These are phyloP conservation scores for Colletotrichum neosansevieriae DNA, from an alignment of 2,329 filamentous ascomycete species.

Conservation along the genomic window DNA sequence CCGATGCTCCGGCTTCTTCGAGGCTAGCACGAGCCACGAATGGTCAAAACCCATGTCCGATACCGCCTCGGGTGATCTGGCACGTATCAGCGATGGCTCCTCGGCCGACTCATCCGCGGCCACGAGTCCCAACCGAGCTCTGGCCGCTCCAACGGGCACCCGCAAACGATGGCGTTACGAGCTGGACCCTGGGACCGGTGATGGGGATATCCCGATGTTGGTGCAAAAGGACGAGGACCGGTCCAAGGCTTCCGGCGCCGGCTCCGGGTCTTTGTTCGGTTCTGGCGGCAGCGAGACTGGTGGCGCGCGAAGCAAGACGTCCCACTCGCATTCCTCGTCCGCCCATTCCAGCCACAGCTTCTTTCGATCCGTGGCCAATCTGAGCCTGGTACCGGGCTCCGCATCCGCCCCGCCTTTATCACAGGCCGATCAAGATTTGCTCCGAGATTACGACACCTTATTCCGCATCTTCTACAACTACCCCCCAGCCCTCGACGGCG, in stretches of 20 bases:
- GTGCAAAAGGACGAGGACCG: conserved; percentile 76
- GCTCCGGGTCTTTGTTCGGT: conserved; percentile 67
- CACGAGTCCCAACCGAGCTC: conserved; percentile 6
- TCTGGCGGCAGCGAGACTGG: conserved; percentile 41
- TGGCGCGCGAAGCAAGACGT: conserved; percentile 68
- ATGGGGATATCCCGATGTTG: conserved; percentile 87
- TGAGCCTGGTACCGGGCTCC: conserved; percentile 67
- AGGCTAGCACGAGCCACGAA: conserved; percentile 83
- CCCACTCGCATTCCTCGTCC: conserved; percentile 67
- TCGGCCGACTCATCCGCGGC: conserved; percentile 40
- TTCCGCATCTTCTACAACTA: conserved; percentile 98
- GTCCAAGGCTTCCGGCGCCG: conserved; percentile 29
- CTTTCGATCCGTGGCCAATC: conserved; percentile 89
- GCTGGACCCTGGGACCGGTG: conserved; percentile 79
- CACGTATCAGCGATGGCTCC: conserved; percentile 64
- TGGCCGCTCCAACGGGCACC: conserved; percentile 49
- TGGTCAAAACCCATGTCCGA: conserved; percentile 68
- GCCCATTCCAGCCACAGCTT: conserved; percentile 66
- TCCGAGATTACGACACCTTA: conserved; percentile 95
- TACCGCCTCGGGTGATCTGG: conserved; percentile 58
- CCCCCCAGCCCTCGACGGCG: conserved; percentile 80
- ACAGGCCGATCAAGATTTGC: conserved; percentile 77
- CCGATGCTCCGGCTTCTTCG: conserved; percentile 94
- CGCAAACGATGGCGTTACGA: conserved; percentile 86
- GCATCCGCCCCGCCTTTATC: conserved; percentile 60